These are phyloP conservation scores for Rubia peregrina DNA, from an alignment of 305 asterid species.

Conservation along the genomic window DNA sequence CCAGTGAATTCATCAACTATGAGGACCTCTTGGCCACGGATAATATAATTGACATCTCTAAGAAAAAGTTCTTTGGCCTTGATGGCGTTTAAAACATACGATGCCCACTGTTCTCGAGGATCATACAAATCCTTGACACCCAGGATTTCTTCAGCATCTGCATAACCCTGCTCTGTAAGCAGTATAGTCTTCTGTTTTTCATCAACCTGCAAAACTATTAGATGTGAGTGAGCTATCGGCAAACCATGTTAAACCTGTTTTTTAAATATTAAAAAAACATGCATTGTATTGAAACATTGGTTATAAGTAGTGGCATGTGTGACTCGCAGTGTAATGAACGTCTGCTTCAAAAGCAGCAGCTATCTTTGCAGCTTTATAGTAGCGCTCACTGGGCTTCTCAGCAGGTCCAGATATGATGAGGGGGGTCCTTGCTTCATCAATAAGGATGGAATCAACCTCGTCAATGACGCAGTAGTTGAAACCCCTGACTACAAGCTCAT, in stretches of 20 bases:
- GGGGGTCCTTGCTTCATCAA: conserved; percentile 99
- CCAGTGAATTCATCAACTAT: conserved; percentile 98
- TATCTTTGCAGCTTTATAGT: conserved; percentile 94
- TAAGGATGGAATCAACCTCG: conserved; percentile 96
- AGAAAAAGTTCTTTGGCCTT: conserved; percentile 96
- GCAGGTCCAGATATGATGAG: conserved; percentile 98
- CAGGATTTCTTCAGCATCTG: conserved; percentile 95
- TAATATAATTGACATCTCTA: conserved; percentile 88
- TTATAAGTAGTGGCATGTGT: not conserved
- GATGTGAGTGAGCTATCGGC: conserved; percentile 10
- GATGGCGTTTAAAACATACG: conserved; percentile 81
- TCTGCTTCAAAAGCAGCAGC: conserved; percentile 86
- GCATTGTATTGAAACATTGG: no score
- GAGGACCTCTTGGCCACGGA: conserved; percentile 89
- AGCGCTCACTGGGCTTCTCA: conserved; percentile 89
- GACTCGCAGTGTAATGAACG: conserved; percentile 83
- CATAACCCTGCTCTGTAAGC: conserved; percentile 94
- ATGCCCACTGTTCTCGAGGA: conserved; percentile 99
- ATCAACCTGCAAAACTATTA: conserved; percentile 63
- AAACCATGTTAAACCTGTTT: not conserved
- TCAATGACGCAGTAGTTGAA: conserved; percentile 93
- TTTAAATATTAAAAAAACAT: no score
- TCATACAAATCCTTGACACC: conserved; percentile 90
- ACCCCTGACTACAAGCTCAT: conserved; percentile 87
- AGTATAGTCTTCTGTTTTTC: conserved; percentile 86